Base-by-base conservation (phyloP, 2,329 filamentous ascomycete species). In the Botryosphaeria dothidea region DNA sequence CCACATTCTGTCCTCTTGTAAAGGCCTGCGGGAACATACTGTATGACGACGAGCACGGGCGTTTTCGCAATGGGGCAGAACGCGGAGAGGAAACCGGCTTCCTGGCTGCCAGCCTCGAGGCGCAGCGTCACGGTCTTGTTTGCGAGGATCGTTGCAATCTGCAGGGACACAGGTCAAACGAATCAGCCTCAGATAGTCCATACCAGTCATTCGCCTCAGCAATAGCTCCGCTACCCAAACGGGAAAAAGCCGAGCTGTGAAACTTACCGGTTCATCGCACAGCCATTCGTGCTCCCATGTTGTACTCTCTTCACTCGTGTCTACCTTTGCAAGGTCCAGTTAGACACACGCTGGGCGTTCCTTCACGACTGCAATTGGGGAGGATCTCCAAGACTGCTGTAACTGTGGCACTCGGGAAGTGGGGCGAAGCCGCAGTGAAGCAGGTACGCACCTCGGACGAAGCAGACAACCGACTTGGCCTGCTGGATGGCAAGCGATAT, bases 31-130 rank as follows among this genome's bases (percentile, higher is more conserved):
- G 5, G 31, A 25, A 66, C 67, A 17, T 80, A 90, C 86, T 89
- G 87, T 70, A 97, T 93, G 21, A 96, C 82, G 17, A 97, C 85
- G 8, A 97, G 79, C 1, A 90, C 90, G 0, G 94, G 93, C n/a
- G 88, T 87, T 69, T 87, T 87, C 1, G 87, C 85, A n/a, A 97
- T 81, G 0, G 92, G 91, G 71, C 92, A 96, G 71, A 97, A 91
- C 51, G 92, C 91, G 9, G 89, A 86, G 15, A 98, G 82, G 72
- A 92, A 96, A 5, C 86, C 88, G 9, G 92, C 92, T 80, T 97
- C 93, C 69, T 90, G 86, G 1, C 91, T 93, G 23, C 89, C 91
- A 19, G 89, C 87, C 36, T 83, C 78, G 23, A 97, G 82, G 58
- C 89, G 86, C 23, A 97, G 82, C 7, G 90, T 79, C 21, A 97